Base-by-base conservation (phyloP, 208 protist genomes). In the Trypanosoma melophagium region DNA sequence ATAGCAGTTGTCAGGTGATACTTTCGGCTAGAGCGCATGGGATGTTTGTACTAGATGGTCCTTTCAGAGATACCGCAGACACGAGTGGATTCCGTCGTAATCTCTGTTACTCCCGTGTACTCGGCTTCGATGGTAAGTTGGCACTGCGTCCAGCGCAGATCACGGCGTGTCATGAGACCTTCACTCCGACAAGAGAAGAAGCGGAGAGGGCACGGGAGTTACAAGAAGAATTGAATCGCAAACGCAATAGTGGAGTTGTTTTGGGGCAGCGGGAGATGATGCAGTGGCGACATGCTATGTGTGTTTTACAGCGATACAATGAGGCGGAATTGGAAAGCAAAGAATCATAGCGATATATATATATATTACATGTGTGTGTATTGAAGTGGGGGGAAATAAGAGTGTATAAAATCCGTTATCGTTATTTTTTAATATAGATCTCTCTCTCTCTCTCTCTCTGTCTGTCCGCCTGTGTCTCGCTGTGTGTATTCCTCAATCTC, bases 71-170 rank as follows among this genome's bases (percentile, higher is more conserved):
- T 71, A 79, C 80, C 2, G 82, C 84, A 12, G 87, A 93, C 71
- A 76, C 63, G 13, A 66, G n/a, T 8, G 86, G 88, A 52, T 93
- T 96, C 66, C 66, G 58, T 31, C 77, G 70, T 41, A 77, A 84
- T 51, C 53, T 92, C 14, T 79, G 57, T 25, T 69, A 70, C 60
- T 82, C 77, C 54, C 76, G 78, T 24, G 70, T 72, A 12, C 63
- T 96, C n/a, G 92, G 92, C 0, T 89, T 94, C 58, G 77, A 95
- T 53, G 92, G 92, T 40, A 90, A 89, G 61, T 80, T 87, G 16
- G 64, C 94, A 3, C 84, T 91, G 54, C 87, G 92, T 60, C 80
- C 85, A 13, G 57, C 65, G 16, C 88, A 94, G 72, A 80, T 95
- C 9, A 63, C 69, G 17, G 40, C 75, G 1, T 90, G 83, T n/a